These are phyloP conservation scores for Periconia sp. DNA, from an alignment of 2,329 filamentous ascomycete species.

Conservation along the genomic window DNA sequence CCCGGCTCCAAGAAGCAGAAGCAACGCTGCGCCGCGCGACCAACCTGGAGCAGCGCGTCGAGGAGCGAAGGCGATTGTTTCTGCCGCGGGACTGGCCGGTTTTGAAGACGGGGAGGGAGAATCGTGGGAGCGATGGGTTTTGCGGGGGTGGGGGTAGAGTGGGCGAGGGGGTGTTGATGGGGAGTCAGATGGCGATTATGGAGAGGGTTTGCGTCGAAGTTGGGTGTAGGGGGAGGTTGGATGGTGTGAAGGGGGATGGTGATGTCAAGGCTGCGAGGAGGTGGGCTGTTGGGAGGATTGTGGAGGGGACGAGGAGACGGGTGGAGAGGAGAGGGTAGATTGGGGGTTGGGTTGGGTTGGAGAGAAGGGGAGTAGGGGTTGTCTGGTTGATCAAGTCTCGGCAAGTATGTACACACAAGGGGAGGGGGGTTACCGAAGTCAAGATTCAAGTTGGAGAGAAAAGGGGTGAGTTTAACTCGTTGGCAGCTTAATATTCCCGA, in stretches of 20 bases:
- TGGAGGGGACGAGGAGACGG: neutral
- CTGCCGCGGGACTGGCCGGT: slow-evolving; percentile 17
- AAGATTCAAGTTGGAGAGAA: no score
- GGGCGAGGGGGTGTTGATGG: slow-evolving; percentile 13
- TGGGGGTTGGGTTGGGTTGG: no score
- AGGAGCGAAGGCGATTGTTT: slow-evolving; percentile 24
- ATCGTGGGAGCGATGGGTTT: slow-evolving; percentile 7
- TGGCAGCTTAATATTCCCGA: no score
- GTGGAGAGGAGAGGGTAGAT: no score
- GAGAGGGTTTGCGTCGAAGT: slow-evolving; percentile 23
- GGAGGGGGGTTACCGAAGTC: no score
- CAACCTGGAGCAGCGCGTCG: slow-evolving; percentile 18
- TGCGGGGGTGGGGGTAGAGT: neutral
- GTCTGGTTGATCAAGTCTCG: no score
- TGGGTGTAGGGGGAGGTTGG: neutral
- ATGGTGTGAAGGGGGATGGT: neutral
- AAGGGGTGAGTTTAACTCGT: no score
- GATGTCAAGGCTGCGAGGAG: neutral
- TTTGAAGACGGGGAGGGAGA: slow-evolving; percentile 11
- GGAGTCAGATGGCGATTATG: slow-evolving; percentile 26
- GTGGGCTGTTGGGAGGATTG: neutral
- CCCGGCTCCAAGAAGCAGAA: slow-evolving; percentile 1
- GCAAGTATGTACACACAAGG: no score
- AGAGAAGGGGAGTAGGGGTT: no score
- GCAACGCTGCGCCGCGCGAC: slow-evolving; percentile 4